Conservation (phyloP, 2,329 filamentous ascomycete species). For the Aureobasidium sp. region DNA sequence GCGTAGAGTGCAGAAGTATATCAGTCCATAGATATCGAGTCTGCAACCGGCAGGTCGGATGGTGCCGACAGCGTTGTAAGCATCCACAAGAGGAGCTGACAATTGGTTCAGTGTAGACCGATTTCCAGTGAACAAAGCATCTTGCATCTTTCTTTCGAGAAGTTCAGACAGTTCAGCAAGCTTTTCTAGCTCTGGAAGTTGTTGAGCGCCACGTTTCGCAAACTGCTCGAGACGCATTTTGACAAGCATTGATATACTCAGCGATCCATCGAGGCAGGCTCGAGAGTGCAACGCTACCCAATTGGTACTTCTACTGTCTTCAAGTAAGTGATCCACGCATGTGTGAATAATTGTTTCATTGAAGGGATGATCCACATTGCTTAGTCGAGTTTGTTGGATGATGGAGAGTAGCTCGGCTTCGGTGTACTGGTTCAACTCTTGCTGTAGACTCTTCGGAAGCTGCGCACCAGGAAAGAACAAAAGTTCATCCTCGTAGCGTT, state of each 20-base stretch:
- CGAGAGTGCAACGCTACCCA: slow-evolving; percentile 13
- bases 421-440: slow-evolving; percentile 12
- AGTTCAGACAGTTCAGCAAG: slow-evolving; percentile 11
- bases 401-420: slow-evolving; percentile 14
- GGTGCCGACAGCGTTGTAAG: neutral
- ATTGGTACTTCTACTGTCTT: slow-evolving; percentile 6
- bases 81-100: slow-evolving; percentile 9
- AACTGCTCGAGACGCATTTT: slow-evolving; percentile 11
- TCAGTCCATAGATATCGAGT: slow-evolving; percentile 47
- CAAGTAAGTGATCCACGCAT: slow-evolving; percentile 4
- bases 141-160: slow-evolving; percentile 11
- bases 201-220: slow-evolving; percentile 8
- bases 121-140: slow-evolving; percentile 28
- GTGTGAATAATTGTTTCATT: slow-evolving; percentile 7
- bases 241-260: slow-evolving; percentile 2
- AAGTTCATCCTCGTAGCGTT: slow-evolving; percentile 14
- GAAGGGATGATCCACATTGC: slow-evolving; percentile 3
- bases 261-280: slow-evolving; percentile 13
- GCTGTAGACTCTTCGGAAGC: slow-evolving; percentile 13
- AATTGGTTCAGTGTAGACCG: slow-evolving; percentile 14
- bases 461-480: slow-evolving; percentile 8
- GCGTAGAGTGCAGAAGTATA: slow-evolving; percentile 49
- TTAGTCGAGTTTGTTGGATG: slow-evolving; percentile 12
- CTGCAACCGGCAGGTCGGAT: neutral
- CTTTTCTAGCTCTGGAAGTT: slow-evolving; percentile 12